Evolutionary conservation across 495 filamentous ascomycete genomes (phyloP), one percentile per base, ranked within the genome.

Genomic region (Xylaria scruposa): DNA sequence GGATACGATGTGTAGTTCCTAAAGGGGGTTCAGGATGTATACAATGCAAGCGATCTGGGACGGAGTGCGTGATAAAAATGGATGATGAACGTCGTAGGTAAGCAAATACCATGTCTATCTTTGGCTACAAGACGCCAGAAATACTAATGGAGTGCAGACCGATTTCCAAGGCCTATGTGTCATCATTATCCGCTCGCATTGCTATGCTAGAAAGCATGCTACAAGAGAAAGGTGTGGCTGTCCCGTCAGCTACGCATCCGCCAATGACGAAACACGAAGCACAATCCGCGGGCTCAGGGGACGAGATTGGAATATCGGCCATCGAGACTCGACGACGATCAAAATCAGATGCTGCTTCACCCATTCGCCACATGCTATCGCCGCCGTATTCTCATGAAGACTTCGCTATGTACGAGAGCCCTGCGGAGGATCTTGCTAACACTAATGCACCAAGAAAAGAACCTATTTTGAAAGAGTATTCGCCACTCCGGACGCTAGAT

Each of bases 81-180:
- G 86, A 88, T 73, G 86, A 88, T 73, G 85, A 88, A 74, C 76
- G 86, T 53, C 74, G 86, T 72, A 77, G 85, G 85, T 85, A 71
- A 54, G 79, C 77, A 42, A 56, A 42, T 33, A n/a, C 13, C n/a
- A 53, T 31, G 46, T 19, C 15, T 56, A 17, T 2, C 36, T 17
- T 13, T 31, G 7, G 53, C 21, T 9, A 40, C 29, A 26, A 46
- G 21, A 24, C 15, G 4, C 54, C 31, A 44, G 15, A 5, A 15
- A 38, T 71, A 26, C 40, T 71, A 4, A 67, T 72, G 19, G 12
- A 42, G 17, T 70, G 64, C 56, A 87, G 85, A 56, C 86, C 86
- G 3, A 86, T 88, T 33, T 88, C 86, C 8, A 81, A 87, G 73
- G 86, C 85, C 59, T 88, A 88, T 79, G 85, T 88, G 82, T 86